These are phyloP conservation scores for Gracilaria domingensis DNA, from an alignment of 23 red algal genomes.

Conservation along the genomic window DNA sequence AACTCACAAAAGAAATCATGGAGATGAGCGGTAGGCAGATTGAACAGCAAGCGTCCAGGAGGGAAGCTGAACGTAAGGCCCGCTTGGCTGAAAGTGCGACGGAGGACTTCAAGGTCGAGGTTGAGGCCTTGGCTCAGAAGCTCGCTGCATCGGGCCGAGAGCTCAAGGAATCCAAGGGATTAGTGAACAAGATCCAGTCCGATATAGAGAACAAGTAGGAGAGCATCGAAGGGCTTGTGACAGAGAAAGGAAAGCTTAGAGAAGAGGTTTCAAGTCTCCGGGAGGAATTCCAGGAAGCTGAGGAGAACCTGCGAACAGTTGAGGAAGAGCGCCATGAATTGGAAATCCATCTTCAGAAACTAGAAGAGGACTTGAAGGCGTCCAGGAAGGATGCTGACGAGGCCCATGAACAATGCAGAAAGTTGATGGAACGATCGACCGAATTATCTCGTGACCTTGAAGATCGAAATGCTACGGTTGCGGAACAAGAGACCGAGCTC, in stretches of 20 bases:
- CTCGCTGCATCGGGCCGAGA: constrained; percentile 3
- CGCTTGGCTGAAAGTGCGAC: constrained; percentile 21
- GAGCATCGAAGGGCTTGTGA: not conserved
- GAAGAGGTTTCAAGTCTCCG: not conserved
- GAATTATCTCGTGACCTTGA: not conserved
- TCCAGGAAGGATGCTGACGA: not conserved
- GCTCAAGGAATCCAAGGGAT: not conserved
- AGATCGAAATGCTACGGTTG: not conserved
- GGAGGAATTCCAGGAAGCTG: not conserved
- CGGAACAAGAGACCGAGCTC: not conserved
- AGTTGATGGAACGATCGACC: not conserved
- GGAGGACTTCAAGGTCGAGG: constrained; percentile 52
- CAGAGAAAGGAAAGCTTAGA: constrained; percentile 19
- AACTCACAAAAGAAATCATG: constrained; percentile 40
- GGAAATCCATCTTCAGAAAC: not conserved
- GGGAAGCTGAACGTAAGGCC: constrained; percentile 53
- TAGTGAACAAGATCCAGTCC: not conserved
- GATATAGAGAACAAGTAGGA: constrained; percentile 5
- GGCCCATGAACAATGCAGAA: not conserved
- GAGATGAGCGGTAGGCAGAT: constrained; percentile 34
- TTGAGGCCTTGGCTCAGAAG: constrained; percentile 34
- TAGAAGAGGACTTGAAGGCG: not conserved
- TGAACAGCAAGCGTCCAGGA: constrained; percentile 21
- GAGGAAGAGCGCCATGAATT: constrained; percentile 6
- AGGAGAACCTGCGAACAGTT: not conserved